phyloP scores from a whole-genome alignment of 139 green algal species.

The Coccomyxa sp. region DNA sequence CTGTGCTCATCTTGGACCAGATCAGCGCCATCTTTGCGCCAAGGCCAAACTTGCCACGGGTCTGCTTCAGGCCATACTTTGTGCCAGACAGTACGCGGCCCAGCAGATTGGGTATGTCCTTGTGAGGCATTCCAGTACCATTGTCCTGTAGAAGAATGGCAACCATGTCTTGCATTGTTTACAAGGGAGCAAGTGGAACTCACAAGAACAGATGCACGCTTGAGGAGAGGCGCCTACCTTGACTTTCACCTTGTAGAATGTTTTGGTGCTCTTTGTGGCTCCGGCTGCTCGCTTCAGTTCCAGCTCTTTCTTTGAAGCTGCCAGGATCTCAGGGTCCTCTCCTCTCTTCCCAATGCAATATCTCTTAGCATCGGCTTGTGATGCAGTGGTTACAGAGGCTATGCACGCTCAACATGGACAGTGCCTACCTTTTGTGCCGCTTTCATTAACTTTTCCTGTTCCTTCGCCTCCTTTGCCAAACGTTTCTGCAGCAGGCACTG shows the following conservation, averaged over 20 bases:
- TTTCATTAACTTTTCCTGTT: slow-evolving; percentile 73
- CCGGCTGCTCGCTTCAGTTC: slow-evolving; percentile 29
- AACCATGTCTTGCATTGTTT: background rate
- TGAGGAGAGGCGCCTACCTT: slow-evolving; percentile 42
- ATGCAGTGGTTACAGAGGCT: background rate
- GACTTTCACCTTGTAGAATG: slow-evolving; percentile 78
- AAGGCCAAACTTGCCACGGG: slow-evolving; percentile 94
- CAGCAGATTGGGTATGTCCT: slow-evolving; percentile 94
- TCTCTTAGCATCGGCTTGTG: background rate
- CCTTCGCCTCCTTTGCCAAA: slow-evolving; percentile 74
- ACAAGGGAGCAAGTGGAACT: background rate
- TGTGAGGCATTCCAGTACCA: slow-evolving; percentile 88
- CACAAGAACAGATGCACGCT: background rate
- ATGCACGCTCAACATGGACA: background rate
- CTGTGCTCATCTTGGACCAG: slow-evolving; percentile 92
- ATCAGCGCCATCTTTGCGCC: slow-evolving; percentile 98
- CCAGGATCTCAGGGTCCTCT: slow-evolving; percentile 32
- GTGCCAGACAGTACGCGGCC: slow-evolving; percentile 86
- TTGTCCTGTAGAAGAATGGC: slow-evolving; percentile 73
- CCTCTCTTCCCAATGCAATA: slow-evolving; percentile 44
- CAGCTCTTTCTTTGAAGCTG: slow-evolving; percentile 41
- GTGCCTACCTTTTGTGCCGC: slow-evolving; percentile 47
- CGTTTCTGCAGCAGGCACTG: slow-evolving; percentile 57
- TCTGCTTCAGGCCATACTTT: slow-evolving; percentile 96
- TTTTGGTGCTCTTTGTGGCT: slow-evolving; percentile 33